These are phyloP conservation scores for Elaeagnus macrophylla DNA, from an alignment of 306 rosid species.

Conservation along the genomic window DNA sequence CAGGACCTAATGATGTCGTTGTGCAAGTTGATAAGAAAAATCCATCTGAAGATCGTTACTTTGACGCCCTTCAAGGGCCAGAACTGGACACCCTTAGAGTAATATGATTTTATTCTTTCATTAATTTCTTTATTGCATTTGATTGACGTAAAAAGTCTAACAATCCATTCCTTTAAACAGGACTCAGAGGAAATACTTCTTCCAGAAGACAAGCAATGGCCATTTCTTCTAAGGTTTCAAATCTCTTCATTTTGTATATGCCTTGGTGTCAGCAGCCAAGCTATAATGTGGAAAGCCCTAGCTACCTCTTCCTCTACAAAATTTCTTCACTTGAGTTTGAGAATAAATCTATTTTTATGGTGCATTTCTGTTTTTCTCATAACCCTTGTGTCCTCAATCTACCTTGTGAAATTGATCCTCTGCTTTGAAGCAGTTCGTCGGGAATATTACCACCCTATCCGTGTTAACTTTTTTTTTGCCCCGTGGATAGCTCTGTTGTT, in stretches of 20 bases:
- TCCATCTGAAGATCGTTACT: conserved; percentile 57
- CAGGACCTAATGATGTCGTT: conserved; percentile 18
- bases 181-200: conserved; percentile 75
- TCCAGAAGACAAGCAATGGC: conserved; percentile 68
- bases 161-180: conserved; percentile 21
- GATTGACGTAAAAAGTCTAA: too few species aligned
- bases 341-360: conserved; percentile 55
- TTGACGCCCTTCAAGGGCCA: conserved; percentile 40
- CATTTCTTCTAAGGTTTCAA: conserved; percentile 75
- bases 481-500: conserved; percentile 82
- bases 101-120: conserved; percentile 10
- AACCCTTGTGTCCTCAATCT: conserved; percentile 27
- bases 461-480: conserved; percentile 81
- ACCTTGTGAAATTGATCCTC: conserved; percentile 45
- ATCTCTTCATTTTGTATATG: conserved; percentile 72
- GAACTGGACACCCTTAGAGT: conserved; percentile 74
- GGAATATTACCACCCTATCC: conserved; percentile 79
- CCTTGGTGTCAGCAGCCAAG: conserved; percentile 89
- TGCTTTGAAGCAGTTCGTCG: conserved; percentile 94
- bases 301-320: conserved; percentile 53
- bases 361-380: conserved; percentile 43
- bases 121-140: background rate
- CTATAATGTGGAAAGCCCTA: conserved; percentile 74
- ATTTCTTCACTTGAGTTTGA: conserved; percentile 58
- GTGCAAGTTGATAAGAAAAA: conserved; percentile 23